Evolutionary conservation across 2,329 filamentous ascomycete genomes (phyloP).

Genomic region (Neofusicoccum laricinum): DNA sequence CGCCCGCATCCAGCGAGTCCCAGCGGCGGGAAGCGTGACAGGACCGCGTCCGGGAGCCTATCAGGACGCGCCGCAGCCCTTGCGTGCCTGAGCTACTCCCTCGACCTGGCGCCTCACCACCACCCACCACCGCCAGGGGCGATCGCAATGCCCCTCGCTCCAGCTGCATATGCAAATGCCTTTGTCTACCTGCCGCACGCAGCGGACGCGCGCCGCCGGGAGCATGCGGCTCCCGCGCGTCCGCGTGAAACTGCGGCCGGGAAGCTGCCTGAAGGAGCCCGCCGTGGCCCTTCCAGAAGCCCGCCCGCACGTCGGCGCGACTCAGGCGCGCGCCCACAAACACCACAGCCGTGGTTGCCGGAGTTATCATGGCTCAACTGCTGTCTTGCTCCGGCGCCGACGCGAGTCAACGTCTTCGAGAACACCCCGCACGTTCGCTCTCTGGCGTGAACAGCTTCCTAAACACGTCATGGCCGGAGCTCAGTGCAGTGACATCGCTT

Average conservation of each 20-base stretch:
- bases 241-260: not conserved
- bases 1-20: not conserved
- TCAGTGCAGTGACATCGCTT: constrained; percentile 8
- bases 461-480: constrained; percentile 12
- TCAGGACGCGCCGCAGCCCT: constrained; percentile 13
- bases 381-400: not conserved
- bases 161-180: not conserved
- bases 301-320: not conserved
- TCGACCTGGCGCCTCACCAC: not conserved
- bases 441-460: not conserved
- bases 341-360: constrained; percentile 11
- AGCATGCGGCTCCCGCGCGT: not conserved
- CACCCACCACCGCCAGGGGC: not conserved
- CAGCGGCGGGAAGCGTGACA: not conserved
- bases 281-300: not conserved
- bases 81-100: not conserved
- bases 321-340: not conserved
- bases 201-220: not conserved
- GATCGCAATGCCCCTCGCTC: not conserved
- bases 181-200: not conserved
- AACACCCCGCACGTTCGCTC: constrained; percentile 11
- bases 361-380: constrained; percentile 6
- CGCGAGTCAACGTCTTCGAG: constrained; percentile 4
- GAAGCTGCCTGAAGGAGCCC: not conserved
- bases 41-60: constrained; percentile 1